These are phyloP conservation scores for Wickerhamiella parazyma DNA, from an alignment of 805 yeast species.

Conservation along the genomic window DNA sequence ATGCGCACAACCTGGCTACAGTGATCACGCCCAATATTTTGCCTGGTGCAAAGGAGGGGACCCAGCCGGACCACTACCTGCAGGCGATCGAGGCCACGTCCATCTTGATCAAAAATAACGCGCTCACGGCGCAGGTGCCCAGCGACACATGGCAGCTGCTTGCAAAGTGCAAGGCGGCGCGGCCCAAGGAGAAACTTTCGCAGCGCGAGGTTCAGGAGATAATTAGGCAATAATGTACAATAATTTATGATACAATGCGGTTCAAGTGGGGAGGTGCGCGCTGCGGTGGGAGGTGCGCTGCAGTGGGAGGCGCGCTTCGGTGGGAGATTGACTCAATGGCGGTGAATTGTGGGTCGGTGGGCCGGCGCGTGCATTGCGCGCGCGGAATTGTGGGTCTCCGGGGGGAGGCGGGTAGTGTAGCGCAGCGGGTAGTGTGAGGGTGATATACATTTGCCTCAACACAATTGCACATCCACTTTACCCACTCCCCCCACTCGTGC, in stretches of 20 bases:
- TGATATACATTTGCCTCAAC: no score
- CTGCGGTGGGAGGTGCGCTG: background rate
- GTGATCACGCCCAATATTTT: constrained; percentile 89
- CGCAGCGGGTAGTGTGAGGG: no score
- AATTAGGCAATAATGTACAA: background rate
- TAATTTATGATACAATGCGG: background rate
- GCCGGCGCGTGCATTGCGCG: no score
- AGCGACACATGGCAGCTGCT: constrained; percentile 40
- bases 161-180: constrained; percentile 28
- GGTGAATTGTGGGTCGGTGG: no score
- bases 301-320: no score
- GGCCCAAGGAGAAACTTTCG: constrained; percentile 5
- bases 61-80: constrained; percentile 38
- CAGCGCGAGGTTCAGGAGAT: constrained; percentile 3
- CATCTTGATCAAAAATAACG: constrained; percentile 66
- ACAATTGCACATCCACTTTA: no score
- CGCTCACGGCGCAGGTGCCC: constrained; percentile 68
- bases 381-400: no score
- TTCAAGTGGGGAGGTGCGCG: background rate
- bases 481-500: no score
- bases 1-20: constrained; percentile 84
- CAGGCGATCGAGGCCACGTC: constrained; percentile 85
- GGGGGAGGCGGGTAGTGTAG: no score
- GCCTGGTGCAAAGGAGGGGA: constrained; percentile 26
- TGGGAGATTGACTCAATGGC: no score